These are phyloP conservation scores for Ophiostoma pallidulum DNA, from an alignment of 2,329 filamentous ascomycete genomes.

Conservation along the genomic window DNA sequence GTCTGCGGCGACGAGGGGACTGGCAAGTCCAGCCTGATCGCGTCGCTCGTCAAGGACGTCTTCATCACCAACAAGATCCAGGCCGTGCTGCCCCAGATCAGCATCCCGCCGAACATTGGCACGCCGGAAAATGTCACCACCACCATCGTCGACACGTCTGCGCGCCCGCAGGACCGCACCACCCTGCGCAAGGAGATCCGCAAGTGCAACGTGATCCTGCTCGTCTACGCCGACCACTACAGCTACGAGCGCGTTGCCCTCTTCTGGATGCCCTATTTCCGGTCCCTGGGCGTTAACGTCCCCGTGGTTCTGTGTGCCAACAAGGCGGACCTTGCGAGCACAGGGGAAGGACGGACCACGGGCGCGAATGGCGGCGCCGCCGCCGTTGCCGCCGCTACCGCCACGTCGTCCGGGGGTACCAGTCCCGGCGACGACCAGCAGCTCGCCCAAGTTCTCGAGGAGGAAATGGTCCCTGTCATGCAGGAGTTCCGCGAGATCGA, in stretches of 20 bases:
- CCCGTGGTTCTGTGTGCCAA: slow-evolving; percentile 95
- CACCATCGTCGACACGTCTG: slow-evolving; percentile 94
- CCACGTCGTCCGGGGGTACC: neutral
- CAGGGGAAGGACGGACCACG: neutral
- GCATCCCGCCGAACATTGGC: slow-evolving; percentile 83
- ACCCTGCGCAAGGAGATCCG: slow-evolving; percentile 88
- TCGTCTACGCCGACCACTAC: slow-evolving; percentile 97
- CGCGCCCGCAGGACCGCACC: slow-evolving; percentile 83
- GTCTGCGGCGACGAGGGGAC: slow-evolving; percentile 94
- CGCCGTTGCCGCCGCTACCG: neutral
- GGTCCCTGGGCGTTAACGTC: slow-evolving; percentile 95
- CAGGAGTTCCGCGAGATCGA: slow-evolving; percentile 98
- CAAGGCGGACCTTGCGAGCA: slow-evolving; percentile 72
- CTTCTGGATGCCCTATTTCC: slow-evolving; percentile 98
- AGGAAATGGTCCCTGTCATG: slow-evolving; percentile 98
- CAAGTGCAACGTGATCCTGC: slow-evolving; percentile 91
- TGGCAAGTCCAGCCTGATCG: slow-evolving; percentile 90
- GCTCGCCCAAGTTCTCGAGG: slow-evolving; percentile 78
- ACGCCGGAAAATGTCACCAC: slow-evolving; percentile 96
- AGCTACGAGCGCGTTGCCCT: slow-evolving; percentile 95
- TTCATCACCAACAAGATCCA: slow-evolving; percentile 96
- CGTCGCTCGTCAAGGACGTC: slow-evolving; percentile 91
- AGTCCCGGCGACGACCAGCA: slow-evolving; percentile 42
- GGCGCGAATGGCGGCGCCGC: neutral
- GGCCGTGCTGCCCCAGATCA: slow-evolving; percentile 86